Evolutionary conservation across 495 filamentous ascomycete species (phyloP), one percentile per base, ranked within the genome.

Genomic region (Lasiosphaeriaceae sp.): DNA sequence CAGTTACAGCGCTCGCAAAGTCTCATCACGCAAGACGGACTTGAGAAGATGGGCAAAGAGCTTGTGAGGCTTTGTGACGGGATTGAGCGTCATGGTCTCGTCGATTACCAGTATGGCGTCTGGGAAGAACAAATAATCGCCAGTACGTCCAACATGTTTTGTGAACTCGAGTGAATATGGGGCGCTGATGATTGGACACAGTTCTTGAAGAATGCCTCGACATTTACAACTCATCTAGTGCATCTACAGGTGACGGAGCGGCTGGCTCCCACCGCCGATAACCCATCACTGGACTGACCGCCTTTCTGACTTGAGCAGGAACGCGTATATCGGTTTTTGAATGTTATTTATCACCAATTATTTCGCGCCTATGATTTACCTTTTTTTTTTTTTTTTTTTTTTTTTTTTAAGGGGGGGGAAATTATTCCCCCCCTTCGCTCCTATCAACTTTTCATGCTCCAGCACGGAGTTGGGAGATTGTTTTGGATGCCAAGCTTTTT

Each of bases 101-200:
- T 98, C 7, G 94, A 98, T 73, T 98, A 97, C 69, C 87, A 97
- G 64, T 94, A 96, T 75, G 94, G 94, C 3, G 89, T 97, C 46
- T 93, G 90, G 83, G 94, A 97, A 71, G 92, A 97, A 68, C 87
- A 89, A 61, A 97, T 98, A 61, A 80, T 96, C 47, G 81, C 80
- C 51, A 80, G 91, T 94, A 79, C 63, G 90, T 78, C 47, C n/a
- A n/a, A 14, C 11, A 9, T 44, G 34, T 41, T 34, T 50, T 31
- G 3, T 23, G 1, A 3, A 21, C 8, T 19, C 4, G 19, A n/a
- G 5, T 12, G 7, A 16, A 17, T 6, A 43, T 16, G 8, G n/a
- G 8, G 8, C n/a, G 39, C 39, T 43, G 14, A 43, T 12, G 5
- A 4, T 17, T 43, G 9, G 20, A 65, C 44, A 2, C 29, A 90